Evolutionary conservation across 225 moss, liverwort and hornwort species (phyloP).

Genomic region (Bryoerythrophyllum caledonicum): DNA sequence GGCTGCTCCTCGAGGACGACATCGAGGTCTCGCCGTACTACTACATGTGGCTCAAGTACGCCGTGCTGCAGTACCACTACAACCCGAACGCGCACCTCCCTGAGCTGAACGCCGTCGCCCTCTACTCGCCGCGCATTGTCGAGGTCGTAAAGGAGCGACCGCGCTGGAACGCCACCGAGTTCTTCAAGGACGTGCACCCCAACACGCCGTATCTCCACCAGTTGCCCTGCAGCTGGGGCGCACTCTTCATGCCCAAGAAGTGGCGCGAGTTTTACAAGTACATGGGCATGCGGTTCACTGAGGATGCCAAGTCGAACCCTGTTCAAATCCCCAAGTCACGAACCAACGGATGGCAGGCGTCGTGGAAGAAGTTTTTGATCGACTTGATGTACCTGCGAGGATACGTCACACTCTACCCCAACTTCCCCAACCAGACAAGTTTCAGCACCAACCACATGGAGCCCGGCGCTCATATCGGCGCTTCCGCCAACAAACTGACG

Average conservation of each 20-base stretch:
- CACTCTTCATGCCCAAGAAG: slow-evolving; percentile 82
- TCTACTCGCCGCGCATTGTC: slow-evolving; percentile 85
- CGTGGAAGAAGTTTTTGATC: slow-evolving; percentile 98
- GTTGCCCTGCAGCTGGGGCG: slow-evolving; percentile 94
- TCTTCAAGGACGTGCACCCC: slow-evolving; percentile 65
- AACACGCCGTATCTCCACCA: slow-evolving; percentile 90
- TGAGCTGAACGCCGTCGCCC: slow-evolving; percentile 69
- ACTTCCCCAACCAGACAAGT: slow-evolving; percentile 89
- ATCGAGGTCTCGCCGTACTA: slow-evolving; percentile 59
- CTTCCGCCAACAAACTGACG: slow-evolving; percentile 52
- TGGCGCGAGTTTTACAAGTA: slow-evolving; percentile 98
- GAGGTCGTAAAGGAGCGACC: slow-evolving; percentile 96
- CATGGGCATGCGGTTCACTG: slow-evolving; percentile 94
- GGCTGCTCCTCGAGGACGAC: slow-evolving; percentile 58
- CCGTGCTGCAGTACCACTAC: slow-evolving; percentile 49
- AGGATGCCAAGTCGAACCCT: slow-evolving; percentile 77
- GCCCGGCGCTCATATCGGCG: slow-evolving; percentile 85
- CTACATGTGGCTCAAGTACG: slow-evolving; percentile 67
- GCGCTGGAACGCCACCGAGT: slow-evolving; percentile 80
- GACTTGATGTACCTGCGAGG: slow-evolving; percentile 95
- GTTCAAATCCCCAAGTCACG: slow-evolving; percentile 88
- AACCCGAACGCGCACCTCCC: slow-evolving; percentile 43
- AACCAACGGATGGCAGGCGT: slow-evolving; percentile 97
- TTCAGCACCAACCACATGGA: slow-evolving; percentile 96
- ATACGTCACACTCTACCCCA: slow-evolving; percentile 90